These are phyloP conservation scores for Orbilia oligospora DNA, from an alignment of 2,329 filamentous ascomycete genomes.

Conservation along the genomic window DNA sequence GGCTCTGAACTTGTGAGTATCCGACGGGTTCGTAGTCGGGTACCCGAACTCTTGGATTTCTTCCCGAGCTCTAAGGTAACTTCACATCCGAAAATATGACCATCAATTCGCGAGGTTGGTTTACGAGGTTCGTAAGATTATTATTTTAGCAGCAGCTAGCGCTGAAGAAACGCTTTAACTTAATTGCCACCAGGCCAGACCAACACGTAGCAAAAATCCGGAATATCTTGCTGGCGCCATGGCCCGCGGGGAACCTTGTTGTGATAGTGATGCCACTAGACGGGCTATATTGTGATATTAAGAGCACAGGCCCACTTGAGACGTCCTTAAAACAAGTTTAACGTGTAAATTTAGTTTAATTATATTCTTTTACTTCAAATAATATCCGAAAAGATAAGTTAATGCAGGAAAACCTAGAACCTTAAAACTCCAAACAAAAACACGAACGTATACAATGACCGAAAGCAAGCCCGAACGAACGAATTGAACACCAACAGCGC, in stretches of 20 bases:
- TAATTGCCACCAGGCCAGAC: background rate
- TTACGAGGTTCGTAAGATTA: background rate
- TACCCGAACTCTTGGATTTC: slow-evolving; percentile 17
- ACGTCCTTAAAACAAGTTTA: background rate
- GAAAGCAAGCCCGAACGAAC: slow-evolving; percentile 51
- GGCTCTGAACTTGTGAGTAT: background rate
- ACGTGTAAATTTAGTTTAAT: slow-evolving; percentile 13
- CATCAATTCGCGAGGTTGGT: background rate
- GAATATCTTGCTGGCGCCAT: slow-evolving; percentile 10
- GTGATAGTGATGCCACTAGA: slow-evolving; percentile 12
- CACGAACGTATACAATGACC: slow-evolving; percentile 13
- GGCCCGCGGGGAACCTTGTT: slow-evolving; percentile 17
- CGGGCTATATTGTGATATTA: background rate
- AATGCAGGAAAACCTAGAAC: slow-evolving; percentile 5
- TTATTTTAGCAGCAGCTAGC: background rate
- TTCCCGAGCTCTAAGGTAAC: background rate
- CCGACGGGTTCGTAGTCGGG: background rate
- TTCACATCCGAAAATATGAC: background rate
- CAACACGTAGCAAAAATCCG: slow-evolving; percentile 20
- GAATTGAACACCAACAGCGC: slow-evolving; percentile 23
- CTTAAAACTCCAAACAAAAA: slow-evolving; percentile 34
- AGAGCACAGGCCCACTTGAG: slow-evolving; percentile 3
- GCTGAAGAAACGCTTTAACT: background rate
- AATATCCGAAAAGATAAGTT: slow-evolving; percentile 12
- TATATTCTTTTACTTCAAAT: slow-evolving; percentile 29